Evolutionary conservation across 495 filamentous ascomycete species (phyloP), one percentile per base, ranked within the genome.

Genomic region (Cetradonia linearis): DNA sequence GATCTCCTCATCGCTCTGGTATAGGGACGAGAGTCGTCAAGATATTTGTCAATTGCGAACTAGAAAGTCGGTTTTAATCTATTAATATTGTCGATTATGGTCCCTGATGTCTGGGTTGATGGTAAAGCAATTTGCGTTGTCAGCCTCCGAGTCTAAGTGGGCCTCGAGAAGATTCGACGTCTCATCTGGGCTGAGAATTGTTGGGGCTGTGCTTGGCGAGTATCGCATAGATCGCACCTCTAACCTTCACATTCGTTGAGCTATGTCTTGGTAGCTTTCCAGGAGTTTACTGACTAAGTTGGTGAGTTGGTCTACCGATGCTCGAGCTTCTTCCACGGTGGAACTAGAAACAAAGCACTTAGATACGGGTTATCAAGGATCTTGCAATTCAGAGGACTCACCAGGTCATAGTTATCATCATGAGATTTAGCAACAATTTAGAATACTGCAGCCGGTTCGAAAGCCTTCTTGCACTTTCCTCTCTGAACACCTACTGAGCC

Each of bases 391-490:
- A n/a, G 7, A 9, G 5, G 25, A 30, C 56, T 67, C 20, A 63
- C 63, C 66, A 67, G 2, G 60, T 61, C 38, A 69, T 47, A 23
- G 52, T 65, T 2, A 53, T 58, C 14, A 69, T 28, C 38, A 69
- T 65, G 13, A 63, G 55, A 40, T 55, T 69, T 28, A 69, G 33
- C 7, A 58, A 65, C 4, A 48, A 9, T 34, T 65, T 67, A 9
- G 63, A 62, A 11, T 46, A n/a, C 47, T 62, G 65, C 8, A 69
- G 27, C 11, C 65, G 58, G 23, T 20, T 20, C 14, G 67, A 23
- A 3, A 67, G 20, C 5, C 27, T 37, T 11, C 16, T 36, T 42
- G 67, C 50, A 16, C 42, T 46, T 0, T 53, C n/a, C 40, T 67
- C 65, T 46, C 58, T 59, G 38, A 50, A 37, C 0, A 63, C 54